A percentile compares a stretch with the other conserved stretches of the same genome.
Evolutionary conservation across 1,139 yeast genomes (phyloP).

Genomic region (Meyerozyma elateridarum): DNA sequence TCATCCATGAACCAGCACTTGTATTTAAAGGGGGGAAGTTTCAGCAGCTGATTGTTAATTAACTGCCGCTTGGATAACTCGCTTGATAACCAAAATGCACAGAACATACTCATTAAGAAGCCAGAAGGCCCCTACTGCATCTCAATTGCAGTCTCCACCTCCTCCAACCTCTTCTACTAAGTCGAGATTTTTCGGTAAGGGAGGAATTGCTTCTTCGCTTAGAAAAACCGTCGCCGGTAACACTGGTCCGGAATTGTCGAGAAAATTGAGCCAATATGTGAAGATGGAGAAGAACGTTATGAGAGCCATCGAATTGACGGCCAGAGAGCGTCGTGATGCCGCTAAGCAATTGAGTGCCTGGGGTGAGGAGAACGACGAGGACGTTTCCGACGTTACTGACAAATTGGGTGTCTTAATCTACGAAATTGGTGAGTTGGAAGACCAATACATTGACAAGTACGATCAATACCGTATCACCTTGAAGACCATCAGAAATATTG

Average conservation of each 20-base stretch:
- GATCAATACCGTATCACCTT: conserved; percentile 96
- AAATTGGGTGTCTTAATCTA: conserved; percentile 92
- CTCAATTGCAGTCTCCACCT: conserved; percentile 90
- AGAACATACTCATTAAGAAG: conserved; percentile 97
- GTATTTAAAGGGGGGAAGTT: conserved; percentile 2
- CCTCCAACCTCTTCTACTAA: conserved; percentile 90
- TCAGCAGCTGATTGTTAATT: no score
- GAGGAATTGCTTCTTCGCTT: conserved; percentile 75
- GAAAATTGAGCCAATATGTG: conserved; percentile 84
- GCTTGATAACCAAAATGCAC: conserved; percentile 72
- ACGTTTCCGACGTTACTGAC: conserved; percentile 94
- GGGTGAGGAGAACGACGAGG: conserved; percentile 99
- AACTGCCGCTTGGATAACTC: no score
- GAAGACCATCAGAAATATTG: conserved; percentile 93
- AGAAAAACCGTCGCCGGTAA: conserved; percentile 90
- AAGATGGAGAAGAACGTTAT: conserved; percentile 96
- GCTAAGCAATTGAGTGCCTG: conserved; percentile 94
- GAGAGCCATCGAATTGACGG: conserved; percentile 89
- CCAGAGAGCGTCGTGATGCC: conserved; percentile 93
- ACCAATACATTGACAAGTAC: conserved; percentile 94
- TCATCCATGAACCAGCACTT: conserved; percentile 1
- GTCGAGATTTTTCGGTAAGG: conserved; percentile 85
- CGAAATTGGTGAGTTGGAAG: conserved; percentile 97
- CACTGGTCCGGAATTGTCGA: conserved; percentile 90
- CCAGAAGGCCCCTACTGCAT: conserved; percentile 92